Base-by-base conservation (phyloP, 1,139 yeast genomes). In the Candida tunisiensis region DNA sequence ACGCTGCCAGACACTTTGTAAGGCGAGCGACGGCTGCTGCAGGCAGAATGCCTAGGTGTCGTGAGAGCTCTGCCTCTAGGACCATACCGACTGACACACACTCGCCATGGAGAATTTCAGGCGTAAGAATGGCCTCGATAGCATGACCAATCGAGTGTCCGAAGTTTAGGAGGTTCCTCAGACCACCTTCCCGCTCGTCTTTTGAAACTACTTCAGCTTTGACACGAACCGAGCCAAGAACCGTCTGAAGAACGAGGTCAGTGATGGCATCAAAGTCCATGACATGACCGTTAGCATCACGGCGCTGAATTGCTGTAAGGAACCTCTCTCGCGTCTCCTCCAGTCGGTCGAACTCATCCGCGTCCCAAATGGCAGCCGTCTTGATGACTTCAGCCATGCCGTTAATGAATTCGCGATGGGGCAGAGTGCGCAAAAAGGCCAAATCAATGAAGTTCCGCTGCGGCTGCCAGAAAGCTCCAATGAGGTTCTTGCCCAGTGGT, bases 81-180 rank as follows among this genome's bases (percentile, higher is more conserved):
- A 91, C 74, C 71, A 85, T 79, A 37, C 99, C 99, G 36, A 88
- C 67, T 7, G 96, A 67, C 12, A 88, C 98, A 63, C 98, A 88
- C 53, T 88, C 99, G 34, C 99, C 99, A 43, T 88, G 99, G 26
- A 88, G 64, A 12, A 93, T 91, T 50, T 85, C 83, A 6, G 99
- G 98, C 4, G 96, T 83, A 38, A 88, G 63, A 19, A 91, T 71
- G 10, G 98, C 98, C 57, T 88, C 99, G 40, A 78, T 83, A 15
- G 99, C 99, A 51, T 88, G 99, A 25, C 98, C 99, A 43, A 88
- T 85, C 20, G 95, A 73, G 52, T 88, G 99, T 17, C 99, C 99
- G 48, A 88, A 91, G 54, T 88, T 88, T 36, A 88, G 65, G 41
- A 88, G 60, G 52, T 88, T 88, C 57, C 99, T 69, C 41, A 88